Base-by-base conservation (phyloP, 176 grass and related monocot species). In the Paspalum vaginatum region DNA sequence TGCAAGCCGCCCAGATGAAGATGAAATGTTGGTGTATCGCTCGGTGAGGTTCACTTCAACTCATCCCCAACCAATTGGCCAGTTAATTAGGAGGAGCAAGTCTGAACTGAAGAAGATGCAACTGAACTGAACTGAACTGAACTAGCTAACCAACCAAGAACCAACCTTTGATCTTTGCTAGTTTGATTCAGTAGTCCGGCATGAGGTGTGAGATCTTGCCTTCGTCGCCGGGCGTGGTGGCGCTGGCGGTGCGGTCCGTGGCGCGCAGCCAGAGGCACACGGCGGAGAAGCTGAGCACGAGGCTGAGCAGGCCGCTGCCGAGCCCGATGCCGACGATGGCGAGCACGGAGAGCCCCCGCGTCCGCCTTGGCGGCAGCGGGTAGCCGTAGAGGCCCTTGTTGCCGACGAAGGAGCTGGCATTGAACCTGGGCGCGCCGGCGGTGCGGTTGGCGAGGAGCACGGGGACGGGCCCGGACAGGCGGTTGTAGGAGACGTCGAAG, bases 131-230 rank as follows among this genome's bases (percentile, higher is more conserved):
- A 61, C 82, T 40, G 49, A 38, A 17, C 11, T 25, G 46, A 65
- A 25, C 26, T 14, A 24, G 7, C 6, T 25, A 21, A 25, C 44
- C 17, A 57, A 32, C 32, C n/a, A n/a, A 39, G 40, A 44, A 38
- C 18, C 60, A 78, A 74, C 56, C 43, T 64, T 56, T 79, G 53
- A 26, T 22, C n/a, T n/a, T n/a, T n/a, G n/a, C n/a, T n/a, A n/a
- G n/a, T n/a, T n/a, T 25, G 46, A 13, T 52, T 91, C 83, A 95
- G 75, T 95, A 95, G 17, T 85, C 89, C 17, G 92, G 92, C 92
- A 95, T 95, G 84, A 87, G 57, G 54, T 95, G 89, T 4, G 93
- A 95, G 87, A 92, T 87, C 93, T 95, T 95, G 61, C 77, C 93
- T 66, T 95, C 89, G 16, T 95, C 93, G 37, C 81, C 78, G 8